Evolutionary conservation across 768 basidiomycete species (phyloP).

Genomic region (Pulveroboletus frians): DNA sequence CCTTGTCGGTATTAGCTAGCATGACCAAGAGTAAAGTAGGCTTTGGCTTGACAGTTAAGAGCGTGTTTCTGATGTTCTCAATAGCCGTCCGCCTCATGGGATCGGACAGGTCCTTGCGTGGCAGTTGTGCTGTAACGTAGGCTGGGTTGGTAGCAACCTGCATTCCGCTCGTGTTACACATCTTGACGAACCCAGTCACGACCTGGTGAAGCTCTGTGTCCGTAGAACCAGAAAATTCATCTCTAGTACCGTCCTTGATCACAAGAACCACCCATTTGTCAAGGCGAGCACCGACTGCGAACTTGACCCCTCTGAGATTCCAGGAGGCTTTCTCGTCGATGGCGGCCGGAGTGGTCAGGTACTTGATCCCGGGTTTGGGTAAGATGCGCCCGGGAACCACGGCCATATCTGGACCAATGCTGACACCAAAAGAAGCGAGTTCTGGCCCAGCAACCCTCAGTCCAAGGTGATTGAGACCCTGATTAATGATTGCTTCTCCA

Average conservation of each 20-base stretch:
- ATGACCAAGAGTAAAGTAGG: slow-evolving; percentile 44
- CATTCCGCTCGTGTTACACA: slow-evolving; percentile 67
- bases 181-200: slow-evolving; percentile 51
- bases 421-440: slow-evolving; percentile 41
- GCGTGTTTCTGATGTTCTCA: slow-evolving; percentile 33
- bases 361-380: slow-evolving; percentile 39
- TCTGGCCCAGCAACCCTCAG: slow-evolving; percentile 31
- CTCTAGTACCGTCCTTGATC: slow-evolving; percentile 56
- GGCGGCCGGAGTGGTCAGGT: slow-evolving; percentile 27
- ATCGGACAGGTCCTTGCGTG: slow-evolving; percentile 47
- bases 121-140: slow-evolving; percentile 39
- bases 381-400: slow-evolving; percentile 53
- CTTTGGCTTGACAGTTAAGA: slow-evolving; percentile 39
- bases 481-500: slow-evolving; percentile 38
- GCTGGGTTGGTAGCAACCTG: slow-evolving; percentile 33
- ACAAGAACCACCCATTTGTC: slow-evolving; percentile 66
- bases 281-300: slow-evolving; percentile 51
- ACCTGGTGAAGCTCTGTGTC: slow-evolving; percentile 50
- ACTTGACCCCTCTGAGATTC: slow-evolving; percentile 54
- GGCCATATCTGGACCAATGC: slow-evolving; percentile 45
- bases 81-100: slow-evolving; percentile 52
- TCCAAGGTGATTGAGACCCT: slow-evolving; percentile 42
- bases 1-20: slow-evolving; percentile 42
- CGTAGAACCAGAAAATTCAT: slow-evolving; percentile 50
- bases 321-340: slow-evolving; percentile 47